Conservation (phyloP, 306 rosid species). For the Prunus mira region DNA sequence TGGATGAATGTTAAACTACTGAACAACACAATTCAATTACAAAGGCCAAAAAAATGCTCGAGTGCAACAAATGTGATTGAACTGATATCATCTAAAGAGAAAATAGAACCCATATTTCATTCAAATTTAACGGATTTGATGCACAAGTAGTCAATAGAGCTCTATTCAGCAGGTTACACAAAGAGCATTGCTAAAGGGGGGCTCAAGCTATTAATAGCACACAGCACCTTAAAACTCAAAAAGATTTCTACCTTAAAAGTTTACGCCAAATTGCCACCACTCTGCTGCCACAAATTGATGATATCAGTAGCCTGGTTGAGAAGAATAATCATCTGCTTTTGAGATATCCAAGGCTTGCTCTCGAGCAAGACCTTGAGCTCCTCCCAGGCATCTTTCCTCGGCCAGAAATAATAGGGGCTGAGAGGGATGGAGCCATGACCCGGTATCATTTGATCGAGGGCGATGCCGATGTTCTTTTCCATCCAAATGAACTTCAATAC, state of each 20-base stretch:
- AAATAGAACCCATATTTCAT: background rate
- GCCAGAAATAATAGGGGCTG: conserved; percentile 98
- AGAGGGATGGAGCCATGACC: conserved; percentile 87
- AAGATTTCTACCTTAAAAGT: conserved; percentile 12
- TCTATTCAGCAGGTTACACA: conserved; percentile 1
- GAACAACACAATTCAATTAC: conserved; percentile 16
- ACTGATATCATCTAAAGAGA: background rate
- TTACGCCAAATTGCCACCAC: conserved; percentile 84
- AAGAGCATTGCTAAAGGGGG: background rate
- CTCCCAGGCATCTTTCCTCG: conserved; percentile 98
- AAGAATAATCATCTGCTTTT: conserved; percentile 95
- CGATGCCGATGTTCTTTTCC: conserved; percentile 97
- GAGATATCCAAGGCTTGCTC: conserved; percentile 98
- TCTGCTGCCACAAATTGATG: conserved; percentile 97
- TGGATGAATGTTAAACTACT: conserved; percentile 7
- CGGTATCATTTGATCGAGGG: conserved; percentile 73
- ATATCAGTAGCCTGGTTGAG: conserved; percentile 98
- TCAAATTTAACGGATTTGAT: conserved; percentile 11
- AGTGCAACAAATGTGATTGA: background rate
- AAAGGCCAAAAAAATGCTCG: background rate
- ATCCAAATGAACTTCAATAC: conserved; percentile 95
- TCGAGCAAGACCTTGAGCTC: conserved; percentile 93
- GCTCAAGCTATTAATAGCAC: conserved; percentile 3
- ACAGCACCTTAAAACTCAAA: conserved; percentile 8
- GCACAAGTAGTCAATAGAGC: conserved; percentile 8